Percentiles rank a stretch among this genome's conserved stretches.
Evolutionary conservation across 2,329 filamentous ascomycete genomes (phyloP).

Genomic region (Phaeosphaeria sp.): DNA sequence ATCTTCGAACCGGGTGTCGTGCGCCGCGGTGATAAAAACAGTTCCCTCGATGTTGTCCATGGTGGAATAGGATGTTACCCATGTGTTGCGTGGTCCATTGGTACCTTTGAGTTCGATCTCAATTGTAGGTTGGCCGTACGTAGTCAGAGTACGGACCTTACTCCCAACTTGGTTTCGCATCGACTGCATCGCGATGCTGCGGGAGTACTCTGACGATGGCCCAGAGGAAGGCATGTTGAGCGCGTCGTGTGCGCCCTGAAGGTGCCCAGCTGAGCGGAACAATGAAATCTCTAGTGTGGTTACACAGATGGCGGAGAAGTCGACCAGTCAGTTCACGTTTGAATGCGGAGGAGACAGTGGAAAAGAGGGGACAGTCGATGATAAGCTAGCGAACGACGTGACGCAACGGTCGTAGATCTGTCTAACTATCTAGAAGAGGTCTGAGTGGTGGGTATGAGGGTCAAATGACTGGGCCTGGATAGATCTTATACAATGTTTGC

Average conservation of each 20-base stretch:
- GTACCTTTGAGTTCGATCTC: conserved; percentile 50
- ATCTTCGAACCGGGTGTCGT: conserved; percentile 63
- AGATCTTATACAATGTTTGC: conserved; percentile 25
- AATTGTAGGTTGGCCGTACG: conserved; percentile 49
- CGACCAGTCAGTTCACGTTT: conserved; percentile 14
- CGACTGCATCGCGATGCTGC: conserved; percentile 36
- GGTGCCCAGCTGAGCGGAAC: conserved; percentile 12
- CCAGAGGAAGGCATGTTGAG: conserved; percentile 29
- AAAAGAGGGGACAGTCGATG: conserved; percentile 6
- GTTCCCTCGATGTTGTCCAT: conserved; percentile 64
- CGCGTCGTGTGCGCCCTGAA: conserved; percentile 14
- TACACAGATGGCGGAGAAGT: conserved; percentile 11
- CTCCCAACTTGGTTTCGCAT: conserved; percentile 42
- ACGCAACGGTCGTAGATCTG: conserved; percentile 8
- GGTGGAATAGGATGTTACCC: conserved; percentile 61
- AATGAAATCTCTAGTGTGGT: conserved; percentile 11
- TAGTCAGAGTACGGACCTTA: conserved; percentile 42
- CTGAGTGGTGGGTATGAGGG: background rate
- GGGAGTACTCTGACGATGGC: conserved; percentile 22
- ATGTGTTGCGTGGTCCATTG: conserved; percentile 34
- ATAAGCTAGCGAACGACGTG: conserved; percentile 5
- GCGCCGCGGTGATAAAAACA: conserved; percentile 57
- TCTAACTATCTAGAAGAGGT: conserved; percentile 10
- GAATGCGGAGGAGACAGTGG: conserved; percentile 29
- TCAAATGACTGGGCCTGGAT: conserved; percentile 7